Base-by-base conservation (phyloP, 306 rosid species). In the Echinosophora koreensis region DNA sequence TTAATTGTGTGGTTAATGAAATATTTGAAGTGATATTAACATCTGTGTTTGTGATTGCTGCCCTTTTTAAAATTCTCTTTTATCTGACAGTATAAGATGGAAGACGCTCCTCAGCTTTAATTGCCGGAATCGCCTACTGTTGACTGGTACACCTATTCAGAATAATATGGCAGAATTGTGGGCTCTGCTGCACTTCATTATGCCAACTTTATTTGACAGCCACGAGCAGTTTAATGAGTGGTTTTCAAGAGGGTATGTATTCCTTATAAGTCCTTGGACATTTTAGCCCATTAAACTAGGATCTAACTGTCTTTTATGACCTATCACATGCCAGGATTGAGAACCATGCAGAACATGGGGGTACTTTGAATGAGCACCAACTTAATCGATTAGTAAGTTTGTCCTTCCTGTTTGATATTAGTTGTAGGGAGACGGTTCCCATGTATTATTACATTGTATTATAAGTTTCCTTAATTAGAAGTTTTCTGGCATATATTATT, bases 141-240 rank as follows among this genome's bases (percentile, higher is more conserved):
- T 96, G 71, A 96, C 99, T 27, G 99, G 99, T 57, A 96, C 99
- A 34, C 99, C 99, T 50, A 85, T 96, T 83, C 99, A 96, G 79
- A 96, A 96, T 84, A 96, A 95, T 76, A 95, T 95, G 99, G 97
- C 99, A 2, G 99, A 95, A 87, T 77, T 95, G 86, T 95, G 99
- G 99, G 97, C 99, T 78, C 96, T 95, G 77, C 86, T 95, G 57
- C 99, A 95, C 83, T 95, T 95, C 81, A 95, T 95, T 51, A 95
- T 95, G 99, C 99, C 99, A 17, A 95, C 97, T 62, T 85, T 95
- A 79, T 95, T 95, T 77, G 99, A 95, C 76, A 95, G 99, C 88
- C 99, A 95, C 7, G 98, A 95, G 74, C 99, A 95, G 81, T 95
- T 95, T 77, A 95, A 95, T 82, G 99, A 95, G 89, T 95, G 99